phyloP scores from a whole-genome alignment of 805 yeast species.

The Kodamaea kakaduensis region DNA sequence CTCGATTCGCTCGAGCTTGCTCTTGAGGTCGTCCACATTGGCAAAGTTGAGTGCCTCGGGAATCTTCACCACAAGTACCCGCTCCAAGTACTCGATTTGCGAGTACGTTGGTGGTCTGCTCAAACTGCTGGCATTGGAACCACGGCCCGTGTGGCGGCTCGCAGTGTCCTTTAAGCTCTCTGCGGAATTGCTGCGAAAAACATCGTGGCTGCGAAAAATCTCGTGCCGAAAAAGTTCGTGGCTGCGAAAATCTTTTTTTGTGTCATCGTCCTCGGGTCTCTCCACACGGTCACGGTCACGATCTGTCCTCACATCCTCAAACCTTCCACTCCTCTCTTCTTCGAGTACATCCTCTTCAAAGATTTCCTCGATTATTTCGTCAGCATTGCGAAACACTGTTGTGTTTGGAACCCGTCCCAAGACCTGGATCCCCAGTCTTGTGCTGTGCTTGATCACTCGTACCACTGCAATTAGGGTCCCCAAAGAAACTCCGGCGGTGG shows the following conservation, averaged over 20 bases:
- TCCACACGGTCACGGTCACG: too few species aligned
- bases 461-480: conserved; percentile 35
- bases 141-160: too few species aligned
- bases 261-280: conserved; percentile 5
- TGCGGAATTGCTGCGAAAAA: too few species aligned
- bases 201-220: too few species aligned
- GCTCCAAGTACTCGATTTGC: conserved; percentile 51
- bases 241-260: conserved; percentile 3
- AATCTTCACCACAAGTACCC: conserved; percentile 71
- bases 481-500: conserved; percentile 34
- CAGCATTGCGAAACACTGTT: conserved; percentile 65
- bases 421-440: conserved; percentile 42
- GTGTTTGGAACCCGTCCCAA: conserved; percentile 44
- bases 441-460: conserved; percentile 35
- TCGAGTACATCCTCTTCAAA: too few species aligned
- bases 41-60: conserved; percentile 91
- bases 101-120: too few species aligned
- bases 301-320: too few species aligned
- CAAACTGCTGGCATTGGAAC: too few species aligned
- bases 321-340: too few species aligned
- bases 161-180: too few species aligned
- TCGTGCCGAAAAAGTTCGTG: conserved; percentile 17
- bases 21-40: conserved; percentile 71
- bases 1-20: conserved; percentile 66
- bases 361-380: conserved; percentile 46